Evolutionary conservation across 805 yeast genomes (phyloP).

Genomic region (Saccharomycodes ludwigii): DNA sequence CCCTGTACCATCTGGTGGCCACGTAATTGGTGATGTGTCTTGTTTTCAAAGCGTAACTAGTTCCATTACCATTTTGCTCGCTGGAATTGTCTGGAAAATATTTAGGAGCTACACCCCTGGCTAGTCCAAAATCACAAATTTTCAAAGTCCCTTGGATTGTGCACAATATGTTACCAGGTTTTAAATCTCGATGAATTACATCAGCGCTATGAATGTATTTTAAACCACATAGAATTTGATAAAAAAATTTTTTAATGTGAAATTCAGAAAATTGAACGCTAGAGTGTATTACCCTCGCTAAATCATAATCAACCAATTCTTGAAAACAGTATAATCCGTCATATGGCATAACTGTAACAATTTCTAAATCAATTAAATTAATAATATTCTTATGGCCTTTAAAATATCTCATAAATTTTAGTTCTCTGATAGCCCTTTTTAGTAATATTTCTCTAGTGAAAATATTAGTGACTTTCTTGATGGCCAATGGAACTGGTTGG

Average conservation of each 20-base stretch:
- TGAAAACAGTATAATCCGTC: constrained; percentile 86
- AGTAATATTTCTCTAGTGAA: constrained; percentile 54
- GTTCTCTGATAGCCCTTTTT: constrained; percentile 73
- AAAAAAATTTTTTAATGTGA: constrained; percentile 63
- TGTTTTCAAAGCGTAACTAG: too few relatives aligned
- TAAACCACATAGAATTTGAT: constrained; percentile 77
- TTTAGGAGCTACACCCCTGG: constrained; percentile 51
- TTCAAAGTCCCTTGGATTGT: constrained; percentile 63
- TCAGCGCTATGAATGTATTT: constrained; percentile 87
- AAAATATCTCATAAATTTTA: constrained; percentile 68
- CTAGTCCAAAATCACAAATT: constrained; percentile 89
- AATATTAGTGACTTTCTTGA: constrained; percentile 68
- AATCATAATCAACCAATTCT: constrained; percentile 72
- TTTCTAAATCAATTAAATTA: constrained; percentile 59
- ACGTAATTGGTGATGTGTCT: constrained; percentile 75
- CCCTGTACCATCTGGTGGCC: constrained; percentile 92
- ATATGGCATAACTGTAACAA: constrained; percentile 51
- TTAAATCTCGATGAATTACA: constrained; percentile 83
- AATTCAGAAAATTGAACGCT: constrained; percentile 70
- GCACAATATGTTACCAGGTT: constrained; percentile 81
- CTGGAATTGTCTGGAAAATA: constrained; percentile 10
- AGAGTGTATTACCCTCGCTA: constrained; percentile 70
- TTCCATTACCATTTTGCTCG: constrained; percentile 16
- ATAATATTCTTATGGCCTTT: constrained; percentile 81
- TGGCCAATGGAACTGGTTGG: constrained; percentile 39